Evolutionary conservation across 148 eudicot genomes (phyloP).

Genomic region (Euryodendron excelsum): DNA sequence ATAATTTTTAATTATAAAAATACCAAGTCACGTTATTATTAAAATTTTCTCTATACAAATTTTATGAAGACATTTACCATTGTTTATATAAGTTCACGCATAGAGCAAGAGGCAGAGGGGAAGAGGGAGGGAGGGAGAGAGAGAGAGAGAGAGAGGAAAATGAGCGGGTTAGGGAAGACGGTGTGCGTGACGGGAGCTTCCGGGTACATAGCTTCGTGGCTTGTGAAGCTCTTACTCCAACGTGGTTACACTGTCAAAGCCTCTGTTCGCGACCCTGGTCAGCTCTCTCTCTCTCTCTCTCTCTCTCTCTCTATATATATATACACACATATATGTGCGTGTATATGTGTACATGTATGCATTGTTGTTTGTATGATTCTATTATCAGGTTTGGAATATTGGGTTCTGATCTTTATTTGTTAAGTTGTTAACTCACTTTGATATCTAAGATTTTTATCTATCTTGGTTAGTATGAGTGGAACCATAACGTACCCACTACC

Average conservation of each 20-base stretch:
- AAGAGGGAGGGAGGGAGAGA: neutral
- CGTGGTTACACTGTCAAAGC: constrained; percentile 43
- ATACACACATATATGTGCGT: too few relatives aligned
- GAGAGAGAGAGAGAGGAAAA: constrained; percentile 9
- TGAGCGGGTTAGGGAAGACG: constrained; percentile 26
- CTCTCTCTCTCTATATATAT: neutral
- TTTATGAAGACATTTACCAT: too few relatives aligned
- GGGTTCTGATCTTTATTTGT: neutral
- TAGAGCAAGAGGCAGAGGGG: too few relatives aligned
- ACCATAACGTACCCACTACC: too few relatives aligned
- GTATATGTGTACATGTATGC: too few relatives aligned
- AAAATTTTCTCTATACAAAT: too few relatives aligned
- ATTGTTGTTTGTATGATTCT: too few relatives aligned
- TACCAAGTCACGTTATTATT: too few relatives aligned
- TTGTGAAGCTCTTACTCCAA: constrained; percentile 35
- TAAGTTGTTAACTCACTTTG: neutral
- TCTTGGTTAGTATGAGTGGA: too few relatives aligned
- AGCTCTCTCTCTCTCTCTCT: neutral
- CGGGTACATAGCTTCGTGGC: constrained; percentile 47
- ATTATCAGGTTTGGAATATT: neutral
- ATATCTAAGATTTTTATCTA: neutral
- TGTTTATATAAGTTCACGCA: too few relatives aligned
- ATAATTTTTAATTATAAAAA: too few relatives aligned
- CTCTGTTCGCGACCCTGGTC: constrained; percentile 38
- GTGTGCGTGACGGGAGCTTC: constrained; percentile 48